Base-by-base conservation (phyloP, 768 basidiomycete species). In the Lactifluus hygrophoroides region DNA sequence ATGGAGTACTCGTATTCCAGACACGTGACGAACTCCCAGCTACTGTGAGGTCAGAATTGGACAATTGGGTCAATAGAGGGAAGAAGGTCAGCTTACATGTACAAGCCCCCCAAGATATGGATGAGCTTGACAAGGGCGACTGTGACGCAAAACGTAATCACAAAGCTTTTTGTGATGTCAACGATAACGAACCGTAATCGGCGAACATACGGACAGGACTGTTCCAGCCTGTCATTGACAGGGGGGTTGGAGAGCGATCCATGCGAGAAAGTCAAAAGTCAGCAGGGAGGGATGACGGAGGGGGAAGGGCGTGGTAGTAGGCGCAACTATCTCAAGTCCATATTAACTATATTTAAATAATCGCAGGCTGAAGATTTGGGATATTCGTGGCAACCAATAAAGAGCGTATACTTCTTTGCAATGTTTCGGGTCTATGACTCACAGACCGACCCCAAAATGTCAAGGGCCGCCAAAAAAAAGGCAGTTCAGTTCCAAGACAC, bases 1-100 rank as follows among this genome's bases (percentile, higher is more conserved):
- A 58, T 7, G 45, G 28, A 45, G 30, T 34, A 40, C 4, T 61
- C 60, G 19, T 53, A 61, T 17, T 47, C 30, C 13, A 61, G 23
- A 7, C 32, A 48, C 23, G 25, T 2, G 13, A 61, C 27, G 17
- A 58, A 49, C 11, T 61, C 60, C 60, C 60, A 61, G 19, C 60
- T 58, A 17, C 16, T 32, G 19, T 23, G 10, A 9, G n/a, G 32
- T 35, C 10, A n/a, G 9, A 32, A 11, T 30, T 27, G 6, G 23
- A 10, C 7, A 27, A 14, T 3, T 14, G 6, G 11, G 27, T 9
- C 27, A 5, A 16, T 27, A 23, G 17, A 32, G 14, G n/a, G 35
- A 21, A 16, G 23, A 27, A 28, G 14, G 30, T 40, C 19, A 11
- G 30, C 45, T 25, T 42, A 58, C 61, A 60, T 50, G 47, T 49